Conservation (phyloP, 371 early-diverging fungal genomes). For the Encephalitozoon cuniculi region DNA sequence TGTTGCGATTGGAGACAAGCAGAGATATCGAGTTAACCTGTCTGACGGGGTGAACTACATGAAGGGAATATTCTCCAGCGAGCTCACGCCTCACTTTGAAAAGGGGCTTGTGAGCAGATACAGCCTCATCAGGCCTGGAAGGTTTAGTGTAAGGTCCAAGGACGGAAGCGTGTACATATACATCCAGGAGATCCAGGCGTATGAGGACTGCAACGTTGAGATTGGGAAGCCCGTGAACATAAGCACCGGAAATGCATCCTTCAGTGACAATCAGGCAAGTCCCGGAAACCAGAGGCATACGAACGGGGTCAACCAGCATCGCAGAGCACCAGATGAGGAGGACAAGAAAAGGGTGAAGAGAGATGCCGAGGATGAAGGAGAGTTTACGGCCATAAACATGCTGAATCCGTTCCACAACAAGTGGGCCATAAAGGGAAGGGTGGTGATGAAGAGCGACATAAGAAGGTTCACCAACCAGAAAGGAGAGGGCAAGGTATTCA, state of each 20-base stretch:
- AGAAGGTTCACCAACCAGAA: slow-evolving; percentile 47
- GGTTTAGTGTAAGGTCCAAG: slow-evolving; percentile 27
- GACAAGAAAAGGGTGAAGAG: slow-evolving; percentile 26
- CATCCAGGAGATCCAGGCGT: slow-evolving; percentile 28
- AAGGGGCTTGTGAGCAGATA: slow-evolving; percentile 11
- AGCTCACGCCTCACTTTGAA: slow-evolving; percentile 30
- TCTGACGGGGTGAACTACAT: slow-evolving; percentile 47
- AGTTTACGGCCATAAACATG: slow-evolving; percentile 38
- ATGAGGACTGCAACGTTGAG: slow-evolving; percentile 29
- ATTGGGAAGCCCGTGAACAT: slow-evolving; percentile 45
- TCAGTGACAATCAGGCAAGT: neutral
- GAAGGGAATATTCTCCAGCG: slow-evolving; percentile 42
- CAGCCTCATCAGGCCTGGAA: slow-evolving; percentile 35
- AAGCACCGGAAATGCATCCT: neutral
- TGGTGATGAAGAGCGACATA: slow-evolving; percentile 52
- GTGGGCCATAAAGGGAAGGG: slow-evolving; percentile 54
- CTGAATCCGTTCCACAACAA: slow-evolving; percentile 52
- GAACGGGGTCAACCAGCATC: slow-evolving; percentile 4
- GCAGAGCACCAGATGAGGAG: neutral
- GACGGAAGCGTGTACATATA: slow-evolving; percentile 43
- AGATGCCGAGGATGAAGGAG: neutral
- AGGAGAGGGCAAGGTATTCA: slow-evolving; percentile 56
- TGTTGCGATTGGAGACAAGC: neutral
- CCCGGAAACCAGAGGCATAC: neutral
- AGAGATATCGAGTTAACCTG: slow-evolving; percentile 34